Conservation (phyloP, 768 basidiomycete species). For the Xerocomellus dryophilus region DNA sequence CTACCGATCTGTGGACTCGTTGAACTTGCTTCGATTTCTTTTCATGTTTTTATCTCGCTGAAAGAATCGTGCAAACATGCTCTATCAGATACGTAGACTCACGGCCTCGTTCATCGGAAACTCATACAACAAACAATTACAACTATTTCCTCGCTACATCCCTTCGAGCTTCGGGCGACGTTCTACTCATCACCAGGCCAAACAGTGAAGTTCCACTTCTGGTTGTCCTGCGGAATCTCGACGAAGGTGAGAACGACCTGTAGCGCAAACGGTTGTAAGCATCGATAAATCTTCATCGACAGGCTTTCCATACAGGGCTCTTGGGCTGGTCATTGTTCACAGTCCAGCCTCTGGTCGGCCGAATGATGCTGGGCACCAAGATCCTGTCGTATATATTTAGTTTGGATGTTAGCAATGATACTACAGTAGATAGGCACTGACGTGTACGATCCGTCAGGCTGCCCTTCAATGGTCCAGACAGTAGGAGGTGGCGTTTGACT, state of each 20-base stretch:
- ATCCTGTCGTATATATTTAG: not conserved
- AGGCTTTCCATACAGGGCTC: not conserved
- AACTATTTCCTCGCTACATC: not conserved
- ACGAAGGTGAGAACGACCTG: not conserved
- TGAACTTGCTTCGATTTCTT: no score
- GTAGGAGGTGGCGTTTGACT: not conserved
- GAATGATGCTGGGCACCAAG: no score
- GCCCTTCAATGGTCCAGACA: not conserved
- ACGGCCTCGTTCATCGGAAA: not conserved
- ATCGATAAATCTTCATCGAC: not conserved
- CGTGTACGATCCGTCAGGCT: not conserved
- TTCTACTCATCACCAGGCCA: rapidly evolving
- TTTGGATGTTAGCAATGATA: not conserved
- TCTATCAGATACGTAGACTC: not conserved
- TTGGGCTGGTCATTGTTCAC: not conserved
- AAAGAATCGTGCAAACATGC: no score
- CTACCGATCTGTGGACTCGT: no score
- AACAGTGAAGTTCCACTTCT: not conserved
- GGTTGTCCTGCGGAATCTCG: not conserved
- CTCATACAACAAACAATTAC: not conserved
- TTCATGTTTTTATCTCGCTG: no score
- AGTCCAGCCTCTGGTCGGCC: not conserved
- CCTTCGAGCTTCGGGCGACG: not conserved
- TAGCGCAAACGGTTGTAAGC: not conserved
- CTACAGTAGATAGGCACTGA: not conserved